These are phyloP conservation scores for Solanum pimpinellifolium DNA, from an alignment of 257 asterid species.

Conservation along the genomic window DNA sequence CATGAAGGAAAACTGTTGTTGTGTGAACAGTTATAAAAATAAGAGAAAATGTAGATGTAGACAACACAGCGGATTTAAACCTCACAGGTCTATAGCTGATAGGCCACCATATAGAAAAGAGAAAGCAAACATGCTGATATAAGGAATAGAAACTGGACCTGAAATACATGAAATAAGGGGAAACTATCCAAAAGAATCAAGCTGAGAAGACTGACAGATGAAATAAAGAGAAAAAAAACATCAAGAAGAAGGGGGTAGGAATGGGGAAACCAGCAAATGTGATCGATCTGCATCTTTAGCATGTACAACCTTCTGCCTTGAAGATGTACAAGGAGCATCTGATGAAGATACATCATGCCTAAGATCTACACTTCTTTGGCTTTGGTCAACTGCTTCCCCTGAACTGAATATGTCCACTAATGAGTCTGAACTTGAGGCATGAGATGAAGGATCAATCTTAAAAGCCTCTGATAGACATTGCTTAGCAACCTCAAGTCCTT, in stretches of 20 bases:
- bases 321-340: conserved; percentile 27
- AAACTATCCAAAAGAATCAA: not conserved
- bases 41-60: not conserved
- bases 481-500: conserved; percentile 68
- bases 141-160: not conserved
- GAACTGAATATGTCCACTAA: conserved; percentile 51
- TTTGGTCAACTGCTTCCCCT: conserved; percentile 3
- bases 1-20: not conserved
- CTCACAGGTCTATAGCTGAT: not conserved
- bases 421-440: conserved; percentile 27
- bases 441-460: conserved; percentile 47
- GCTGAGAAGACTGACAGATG: not conserved
- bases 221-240: not conserved
- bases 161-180: not conserved
- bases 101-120: not conserved
- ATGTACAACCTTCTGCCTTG: conserved; percentile 16
- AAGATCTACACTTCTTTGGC: not conserved
- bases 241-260: not conserved
- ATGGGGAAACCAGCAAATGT: conserved; percentile 11
- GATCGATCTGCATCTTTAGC: conserved; percentile 7
- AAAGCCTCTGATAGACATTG: conserved; percentile 72
- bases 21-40: not conserved
- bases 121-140: not conserved
- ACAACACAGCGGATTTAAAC: not conserved
- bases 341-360: conserved; percentile 8